Evolutionary conservation across 83 land plant species (phyloP), one percentile per base, ranked within the genome.

Genomic region (Picea abies): DNA sequence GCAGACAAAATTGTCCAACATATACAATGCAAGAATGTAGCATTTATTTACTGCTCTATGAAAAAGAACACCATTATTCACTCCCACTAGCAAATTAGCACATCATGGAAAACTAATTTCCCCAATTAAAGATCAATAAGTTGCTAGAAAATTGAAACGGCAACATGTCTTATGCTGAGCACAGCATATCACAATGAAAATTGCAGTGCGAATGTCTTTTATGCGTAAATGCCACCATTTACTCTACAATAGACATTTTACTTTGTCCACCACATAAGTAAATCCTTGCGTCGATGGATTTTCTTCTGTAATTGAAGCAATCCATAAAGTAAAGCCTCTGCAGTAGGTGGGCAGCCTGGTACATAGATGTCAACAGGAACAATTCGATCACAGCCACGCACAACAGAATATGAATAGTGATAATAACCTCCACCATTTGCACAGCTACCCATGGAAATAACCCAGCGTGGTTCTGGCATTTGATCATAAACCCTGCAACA

Each of bases 381-480:
- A 82, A 97, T 97, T 62, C 99, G 90, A 84, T 97, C 99, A 85
- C 99, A 97, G 61, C 99, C 99, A n/a, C 99, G 88, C 14, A 97
- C 99, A 23, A 97, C 99, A 35, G 99, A 88, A 91, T 97, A 97
- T 20, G 99, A 97, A 86, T 97, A 97, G 85, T 97, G 99, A 81
- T 97, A 97, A 85, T 97, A 97, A 23, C 99, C 99, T 76, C 99
- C 99, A 63, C 99, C 99, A 82, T 97, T 97, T 37, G 99, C 99
- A 86, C 99, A 97, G 92, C 99, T 97, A 63, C 99, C 99, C 99
- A 97, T 97, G 22, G 99, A 97, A 19, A 97, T 89, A 26, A 97
- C 99, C 99, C 99, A 97, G 60, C 99, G 88, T 26, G 99, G 99
- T 75, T 97, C 99, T 25, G 99, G 99, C 99, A 97, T 97, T 83